These are phyloP conservation scores for Rhodotorula kratochvilovae DNA, from an alignment of 768 basidiomycete genomes.

Conservation along the genomic window DNA sequence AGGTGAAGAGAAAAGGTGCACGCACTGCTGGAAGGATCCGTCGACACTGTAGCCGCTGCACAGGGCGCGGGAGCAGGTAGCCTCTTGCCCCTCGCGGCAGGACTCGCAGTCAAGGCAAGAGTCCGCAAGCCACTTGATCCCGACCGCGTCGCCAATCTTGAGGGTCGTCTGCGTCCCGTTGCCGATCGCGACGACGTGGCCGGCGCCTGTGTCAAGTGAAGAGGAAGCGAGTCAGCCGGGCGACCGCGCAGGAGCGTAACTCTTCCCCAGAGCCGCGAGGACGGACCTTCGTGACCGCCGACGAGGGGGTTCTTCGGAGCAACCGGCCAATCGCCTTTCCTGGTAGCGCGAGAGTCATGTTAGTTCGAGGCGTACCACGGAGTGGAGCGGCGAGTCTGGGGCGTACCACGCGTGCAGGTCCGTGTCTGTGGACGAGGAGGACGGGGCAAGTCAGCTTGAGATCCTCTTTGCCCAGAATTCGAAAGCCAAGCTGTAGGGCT, in stretches of 20 bases:
- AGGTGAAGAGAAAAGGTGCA: too few species aligned
- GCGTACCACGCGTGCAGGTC: constrained; percentile 35
- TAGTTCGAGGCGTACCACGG: not conserved
- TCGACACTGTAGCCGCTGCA: constrained; percentile 67
- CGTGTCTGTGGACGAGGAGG: constrained; percentile 19
- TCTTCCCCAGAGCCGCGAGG: too few species aligned
- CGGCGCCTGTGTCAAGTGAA: constrained; percentile 83
- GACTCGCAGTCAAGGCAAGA: constrained; percentile 41
- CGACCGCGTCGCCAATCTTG: constrained; percentile 43
- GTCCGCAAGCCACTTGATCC: constrained; percentile 45
- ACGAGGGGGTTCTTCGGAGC: constrained; percentile 56
- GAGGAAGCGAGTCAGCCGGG: not conserved
- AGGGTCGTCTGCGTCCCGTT: constrained; percentile 55
- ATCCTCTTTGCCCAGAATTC: too few species aligned
- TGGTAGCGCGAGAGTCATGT: constrained; percentile 47
- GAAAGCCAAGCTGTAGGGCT: too few species aligned
- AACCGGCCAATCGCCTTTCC: constrained; percentile 66
- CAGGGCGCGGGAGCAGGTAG: constrained; percentile 24
- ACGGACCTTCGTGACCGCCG: not conserved
- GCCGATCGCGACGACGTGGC: constrained; percentile 73
- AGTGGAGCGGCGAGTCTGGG: not conserved
- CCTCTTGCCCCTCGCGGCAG: constrained; percentile 39
- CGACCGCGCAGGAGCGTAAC: too few species aligned
- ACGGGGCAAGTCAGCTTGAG: not conserved
- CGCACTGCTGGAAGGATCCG: constrained; percentile 48